Evolutionary conservation across 768 basidiomycete species (phyloP), one percentile per base, ranked within the genome.

Genomic region (Suillus tomentosus): DNA sequence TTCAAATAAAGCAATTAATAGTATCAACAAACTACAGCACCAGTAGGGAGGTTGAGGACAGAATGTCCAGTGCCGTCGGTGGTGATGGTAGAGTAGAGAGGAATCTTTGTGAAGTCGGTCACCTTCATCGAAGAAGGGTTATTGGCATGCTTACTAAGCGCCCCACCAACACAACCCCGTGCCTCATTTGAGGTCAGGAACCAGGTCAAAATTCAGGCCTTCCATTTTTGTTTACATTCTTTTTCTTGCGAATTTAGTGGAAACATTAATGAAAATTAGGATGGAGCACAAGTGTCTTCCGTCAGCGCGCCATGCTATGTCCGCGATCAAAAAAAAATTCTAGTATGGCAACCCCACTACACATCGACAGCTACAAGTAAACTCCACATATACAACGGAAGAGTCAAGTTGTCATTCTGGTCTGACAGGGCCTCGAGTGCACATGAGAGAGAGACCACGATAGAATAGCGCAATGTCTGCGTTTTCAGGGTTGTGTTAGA

Each of bases 351-450:
- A 61, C 36, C 22, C 8, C 36, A 24, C 67, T 62, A 68, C 63
- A 83, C 79, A 61, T 79, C 81, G 8, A 83, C 80, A 58, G 95
- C 77, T 39, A 89, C 88, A 40, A 95, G 80, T 78, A 94, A 81
- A 72, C 92, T 91, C 95, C 95, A 99, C 81, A 96, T 88, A 75
- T 91, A 99, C 76, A 99, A 78, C n/a, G 97, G 96, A 66, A 99
- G 80, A 48, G 93, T 94, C 68, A 99, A 81, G 77, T 99, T 99
- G 78, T 99, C 97, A 77, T 99, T 99, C 78, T 99, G 97, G 72
- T 90, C 90, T 22, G 94, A 94, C 63, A 95, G 77, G 17, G 95
- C 97, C 78, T 99, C 97, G 67, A 99, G 82, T 50, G 93, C 74
- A 3, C 88, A 87, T 5, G 91, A 82, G 48, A 91, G 72, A n/a